These are phyloP conservation scores for Xylariales sp. DNA, from an alignment of 2,329 filamentous ascomycete genomes.

Conservation along the genomic window DNA sequence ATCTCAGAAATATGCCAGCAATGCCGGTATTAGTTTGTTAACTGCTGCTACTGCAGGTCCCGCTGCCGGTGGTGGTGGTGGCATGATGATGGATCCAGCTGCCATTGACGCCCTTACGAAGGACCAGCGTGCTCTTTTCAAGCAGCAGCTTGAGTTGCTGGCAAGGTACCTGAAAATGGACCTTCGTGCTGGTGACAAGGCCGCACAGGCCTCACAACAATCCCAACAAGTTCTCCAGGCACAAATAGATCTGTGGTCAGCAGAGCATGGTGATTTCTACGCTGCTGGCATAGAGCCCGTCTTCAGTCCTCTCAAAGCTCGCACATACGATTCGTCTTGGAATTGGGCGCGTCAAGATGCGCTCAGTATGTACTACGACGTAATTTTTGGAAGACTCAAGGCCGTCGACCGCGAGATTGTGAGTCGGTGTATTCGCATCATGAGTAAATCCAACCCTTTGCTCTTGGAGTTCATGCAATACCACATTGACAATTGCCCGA, in stretches of 20 bases:
- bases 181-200: slow-evolving; percentile 92
- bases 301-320: slow-evolving; percentile 89
- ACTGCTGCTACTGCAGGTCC: slow-evolving; percentile 70
- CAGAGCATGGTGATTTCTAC: slow-evolving; percentile 95
- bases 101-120: slow-evolving; percentile 96
- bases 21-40: slow-evolving; percentile 78
- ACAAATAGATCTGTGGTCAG: slow-evolving; percentile 90
- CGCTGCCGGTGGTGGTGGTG: slow-evolving; percentile 64
- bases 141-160: slow-evolving; percentile 94
- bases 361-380: slow-evolving; percentile 97
- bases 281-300: slow-evolving; percentile 89
- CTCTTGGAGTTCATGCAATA: slow-evolving; percentile 99
- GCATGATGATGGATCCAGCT: slow-evolving; percentile 99
- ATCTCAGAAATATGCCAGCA: slow-evolving; percentile 81
- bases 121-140: slow-evolving; percentile 92
- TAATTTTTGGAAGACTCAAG: slow-evolving; percentile 92
- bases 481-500: slow-evolving; percentile 97
- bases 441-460: slow-evolving; percentile 96
- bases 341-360: slow-evolving; percentile 99
- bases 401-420: slow-evolving; percentile 96
- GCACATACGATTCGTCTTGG: slow-evolving; percentile 97
- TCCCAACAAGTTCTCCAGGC: slow-evolving; percentile 84
- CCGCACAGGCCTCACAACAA: slow-evolving; percentile 77
- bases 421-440: slow-evolving; percentile 96
- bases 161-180: slow-evolving; percentile 97